Evolutionary conservation across 805 yeast species (phyloP).

Genomic region (Starmera dryadoides): DNA sequence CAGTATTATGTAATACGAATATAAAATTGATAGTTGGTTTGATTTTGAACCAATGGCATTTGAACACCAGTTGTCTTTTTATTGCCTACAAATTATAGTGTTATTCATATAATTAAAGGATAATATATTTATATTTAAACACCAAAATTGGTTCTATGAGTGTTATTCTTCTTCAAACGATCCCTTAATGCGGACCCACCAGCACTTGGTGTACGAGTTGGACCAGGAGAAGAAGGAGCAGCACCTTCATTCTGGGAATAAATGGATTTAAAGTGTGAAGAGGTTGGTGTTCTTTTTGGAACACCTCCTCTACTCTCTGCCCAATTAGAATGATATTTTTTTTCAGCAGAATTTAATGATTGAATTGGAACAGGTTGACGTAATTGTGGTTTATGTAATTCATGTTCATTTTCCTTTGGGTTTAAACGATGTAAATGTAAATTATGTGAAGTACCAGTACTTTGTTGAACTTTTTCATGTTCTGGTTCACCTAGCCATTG

Average conservation of each 20-base stretch:
- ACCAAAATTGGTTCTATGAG: conserved; percentile 15
- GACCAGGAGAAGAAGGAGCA: neutral
- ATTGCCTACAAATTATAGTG: no score
- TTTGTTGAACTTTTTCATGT: conserved; percentile 2
- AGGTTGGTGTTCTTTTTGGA: conserved; percentile 8
- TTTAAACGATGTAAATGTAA: neutral
- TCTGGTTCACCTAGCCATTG: conserved; percentile 20
- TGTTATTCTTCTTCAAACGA: conserved; percentile 19
- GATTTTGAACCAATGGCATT: no score
- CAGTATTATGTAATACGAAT: no score
- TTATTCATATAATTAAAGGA: no score
- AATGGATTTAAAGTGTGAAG: conserved; percentile 2
- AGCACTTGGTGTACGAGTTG: neutral
- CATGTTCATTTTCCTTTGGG: no score
- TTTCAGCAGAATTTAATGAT: neutral
- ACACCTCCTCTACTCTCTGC: conserved; percentile 4
- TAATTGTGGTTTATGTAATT: neutral
- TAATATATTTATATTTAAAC: neutral
- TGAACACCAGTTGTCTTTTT: no score
- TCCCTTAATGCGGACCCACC: conserved; percentile 12
- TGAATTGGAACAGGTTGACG: neutral
- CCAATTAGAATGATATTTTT: neutral
- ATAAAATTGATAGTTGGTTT: no score
- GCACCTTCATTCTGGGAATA: conserved; percentile 3
- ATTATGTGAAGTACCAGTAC: conserved; percentile 2